These are phyloP conservation scores for Macroventuria anomochaeta DNA, from an alignment of 2,329 filamentous ascomycete genomes.

Conservation along the genomic window DNA sequence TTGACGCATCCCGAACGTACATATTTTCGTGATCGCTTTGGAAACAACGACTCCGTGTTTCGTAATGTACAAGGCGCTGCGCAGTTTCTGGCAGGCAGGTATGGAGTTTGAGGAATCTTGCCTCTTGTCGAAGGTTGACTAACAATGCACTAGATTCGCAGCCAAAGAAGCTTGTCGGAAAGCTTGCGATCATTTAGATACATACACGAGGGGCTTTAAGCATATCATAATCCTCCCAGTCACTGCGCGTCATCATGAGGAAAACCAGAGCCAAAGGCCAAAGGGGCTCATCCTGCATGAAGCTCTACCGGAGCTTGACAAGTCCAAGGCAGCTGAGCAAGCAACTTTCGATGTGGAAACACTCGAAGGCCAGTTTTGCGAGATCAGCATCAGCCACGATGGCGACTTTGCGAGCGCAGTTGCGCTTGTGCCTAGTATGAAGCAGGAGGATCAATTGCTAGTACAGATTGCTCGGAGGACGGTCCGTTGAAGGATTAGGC, in stretches of 20 bases:
- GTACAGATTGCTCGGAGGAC: background rate
- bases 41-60: constrained; percentile 9
- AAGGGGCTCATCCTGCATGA: constrained; percentile 37
- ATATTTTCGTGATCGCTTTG: constrained; percentile 42
- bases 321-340: background rate
- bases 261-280: constrained; percentile 29
- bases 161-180: constrained; percentile 61
- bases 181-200: constrained; percentile 44
- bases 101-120: background rate
- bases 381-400: constrained; percentile 87
- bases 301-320: constrained; percentile 6
- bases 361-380: constrained; percentile 60
- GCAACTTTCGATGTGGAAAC: background rate
- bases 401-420: constrained; percentile 78
- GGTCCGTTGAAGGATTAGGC: background rate
- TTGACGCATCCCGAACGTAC: constrained; percentile 42
- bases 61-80: constrained; percentile 28
- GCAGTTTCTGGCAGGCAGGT: constrained; percentile 47
- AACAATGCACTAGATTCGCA: constrained; percentile 50
- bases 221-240: constrained; percentile 51
- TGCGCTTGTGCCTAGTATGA: constrained; percentile 60
- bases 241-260: background rate
- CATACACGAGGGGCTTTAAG: constrained; percentile 35
- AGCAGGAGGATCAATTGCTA: background rate
- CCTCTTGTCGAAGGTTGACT: background rate